Conservation (phyloP, 1,284 basidiomycete genomes). For the Heimioporus punctisporus region DNA sequence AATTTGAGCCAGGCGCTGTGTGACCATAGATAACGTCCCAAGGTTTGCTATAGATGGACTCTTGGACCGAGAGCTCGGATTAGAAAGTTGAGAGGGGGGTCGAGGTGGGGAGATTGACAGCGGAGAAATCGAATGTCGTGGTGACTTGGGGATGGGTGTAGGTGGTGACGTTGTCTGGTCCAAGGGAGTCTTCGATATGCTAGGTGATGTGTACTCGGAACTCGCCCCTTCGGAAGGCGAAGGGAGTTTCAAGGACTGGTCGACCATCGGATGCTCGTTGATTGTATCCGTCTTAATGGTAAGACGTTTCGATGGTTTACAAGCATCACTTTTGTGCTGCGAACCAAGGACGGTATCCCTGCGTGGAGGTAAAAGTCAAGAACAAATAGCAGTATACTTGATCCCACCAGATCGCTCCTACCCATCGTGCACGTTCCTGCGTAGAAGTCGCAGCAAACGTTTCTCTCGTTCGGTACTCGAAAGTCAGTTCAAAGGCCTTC, state of each 20-base stretch:
- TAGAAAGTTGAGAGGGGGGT: slow-evolving; percentile 22
- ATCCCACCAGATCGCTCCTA: slow-evolving; percentile 68
- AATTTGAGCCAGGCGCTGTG: slow-evolving; percentile 52
- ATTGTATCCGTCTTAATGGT: slow-evolving; percentile 21
- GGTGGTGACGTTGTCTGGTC: slow-evolving; percentile 17
- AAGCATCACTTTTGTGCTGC: slow-evolving; percentile 26
- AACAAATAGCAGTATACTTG: background rate
- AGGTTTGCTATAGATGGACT: slow-evolving; percentile 57
- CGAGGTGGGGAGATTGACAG: slow-evolving; percentile 30
- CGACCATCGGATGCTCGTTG: background rate
- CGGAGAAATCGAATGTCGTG: slow-evolving; percentile 12
- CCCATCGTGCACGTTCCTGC: slow-evolving; percentile 69
- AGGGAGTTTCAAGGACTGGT: slow-evolving; percentile 3
- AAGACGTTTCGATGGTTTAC: slow-evolving; percentile 2
- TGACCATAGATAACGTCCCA: slow-evolving; percentile 52
- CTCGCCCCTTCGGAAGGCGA: slow-evolving; percentile 16
- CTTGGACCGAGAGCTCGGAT: slow-evolving; percentile 34
- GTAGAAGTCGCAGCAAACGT: slow-evolving; percentile 62
- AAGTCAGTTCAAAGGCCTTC: slow-evolving; percentile 65
- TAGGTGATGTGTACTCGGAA: slow-evolving; percentile 34
- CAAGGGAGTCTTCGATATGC: slow-evolving; percentile 11
- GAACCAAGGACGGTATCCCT: slow-evolving; percentile 63
- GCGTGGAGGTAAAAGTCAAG: slow-evolving; percentile 6
- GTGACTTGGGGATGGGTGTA: slow-evolving; percentile 26
- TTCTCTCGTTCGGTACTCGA: slow-evolving; percentile 52